A percentile compares a stretch with the other conserved stretches of the same genome.
These are phyloP conservation scores for Cordyceps cateniannulata DNA, from an alignment of 2,329 filamentous ascomycete genomes.

Conservation along the genomic window DNA sequence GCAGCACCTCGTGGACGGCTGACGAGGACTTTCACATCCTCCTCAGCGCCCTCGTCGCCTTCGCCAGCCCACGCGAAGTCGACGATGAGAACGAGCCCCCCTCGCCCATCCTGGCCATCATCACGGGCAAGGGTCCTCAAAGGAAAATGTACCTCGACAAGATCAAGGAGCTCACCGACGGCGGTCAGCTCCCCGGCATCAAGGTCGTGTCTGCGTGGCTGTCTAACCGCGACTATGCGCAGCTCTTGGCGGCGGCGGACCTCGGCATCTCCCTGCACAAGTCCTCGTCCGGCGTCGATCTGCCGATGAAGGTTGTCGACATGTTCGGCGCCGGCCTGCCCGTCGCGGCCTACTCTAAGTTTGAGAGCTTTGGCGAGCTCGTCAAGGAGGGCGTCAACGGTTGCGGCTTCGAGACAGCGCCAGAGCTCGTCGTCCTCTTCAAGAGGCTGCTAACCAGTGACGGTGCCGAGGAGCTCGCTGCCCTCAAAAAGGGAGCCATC, in stretches of 20 bases:
- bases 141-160: conserved; percentile 65
- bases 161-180: conserved; percentile 54
- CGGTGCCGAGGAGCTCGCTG: conserved; percentile 47
- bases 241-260: conserved; percentile 76
- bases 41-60: conserved; percentile 71
- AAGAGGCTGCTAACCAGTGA: conserved; percentile 53
- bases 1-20: conserved; percentile 93
- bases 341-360: conserved; percentile 78
- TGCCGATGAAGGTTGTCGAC: conserved; percentile 99
- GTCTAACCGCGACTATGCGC: conserved; percentile 75
- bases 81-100: conserved; percentile 33
- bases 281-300: conserved; percentile 87
- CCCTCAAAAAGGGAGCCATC: conserved; percentile 62
- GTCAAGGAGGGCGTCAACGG: conserved; percentile 84
- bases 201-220: conserved; percentile 80
- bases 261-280: conserved; percentile 88
- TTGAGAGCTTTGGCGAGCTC: conserved; percentile 86
- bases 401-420: conserved; percentile 68
- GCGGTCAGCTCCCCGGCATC: conserved; percentile 61
- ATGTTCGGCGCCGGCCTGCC: conserved; percentile 96
- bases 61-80: conserved; percentile 45
- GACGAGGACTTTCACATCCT: conserved; percentile 93
- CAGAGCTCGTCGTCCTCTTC: conserved; percentile 59
- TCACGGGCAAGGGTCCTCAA: conserved; percentile 89
- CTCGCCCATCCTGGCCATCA: conserved; percentile 75